Evolutionary conservation across 805 yeast species (phyloP).

Genomic region (Lipomyces orientalis): DNA sequence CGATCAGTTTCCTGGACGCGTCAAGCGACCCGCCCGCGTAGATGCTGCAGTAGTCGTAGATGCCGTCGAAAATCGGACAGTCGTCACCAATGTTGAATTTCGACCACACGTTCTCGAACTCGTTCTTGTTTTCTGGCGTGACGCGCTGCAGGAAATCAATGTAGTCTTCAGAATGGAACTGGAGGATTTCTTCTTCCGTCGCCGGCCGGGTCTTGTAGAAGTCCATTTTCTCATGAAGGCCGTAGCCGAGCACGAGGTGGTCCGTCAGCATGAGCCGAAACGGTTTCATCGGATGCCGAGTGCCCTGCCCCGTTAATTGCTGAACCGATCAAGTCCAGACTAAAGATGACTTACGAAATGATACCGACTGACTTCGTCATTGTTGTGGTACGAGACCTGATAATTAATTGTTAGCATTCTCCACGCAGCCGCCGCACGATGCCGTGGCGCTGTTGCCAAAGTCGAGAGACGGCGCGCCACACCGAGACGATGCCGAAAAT

Average conservation of each 20-base stretch:
- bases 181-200: conserved; percentile 74
- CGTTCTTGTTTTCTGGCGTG: conserved; percentile 30
- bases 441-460: background rate
- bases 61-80: conserved; percentile 82
- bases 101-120: conserved; percentile 48
- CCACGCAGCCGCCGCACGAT: background rate
- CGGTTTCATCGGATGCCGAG: conserved; percentile 98
- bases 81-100: conserved; percentile 92
- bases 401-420: background rate
- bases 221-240: conserved; percentile 88
- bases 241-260: conserved; percentile 83
- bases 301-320: conserved; percentile 54
- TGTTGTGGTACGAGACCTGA: conserved; percentile 78
- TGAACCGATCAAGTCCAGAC: background rate
- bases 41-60: conserved; percentile 75
- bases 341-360: conserved; percentile 60
- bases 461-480: background rate
- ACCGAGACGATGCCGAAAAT: background rate
- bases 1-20: conserved; percentile 81
- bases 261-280: conserved; percentile 92
- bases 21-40: conserved; percentile 91
- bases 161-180: conserved; percentile 89
- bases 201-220: conserved; percentile 83
- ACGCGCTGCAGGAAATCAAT: conserved; percentile 67
- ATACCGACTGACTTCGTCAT: conserved; percentile 70